Conservation (phyloP, 2,329 filamentous ascomycete genomes). For the Penicillium sp. region DNA sequence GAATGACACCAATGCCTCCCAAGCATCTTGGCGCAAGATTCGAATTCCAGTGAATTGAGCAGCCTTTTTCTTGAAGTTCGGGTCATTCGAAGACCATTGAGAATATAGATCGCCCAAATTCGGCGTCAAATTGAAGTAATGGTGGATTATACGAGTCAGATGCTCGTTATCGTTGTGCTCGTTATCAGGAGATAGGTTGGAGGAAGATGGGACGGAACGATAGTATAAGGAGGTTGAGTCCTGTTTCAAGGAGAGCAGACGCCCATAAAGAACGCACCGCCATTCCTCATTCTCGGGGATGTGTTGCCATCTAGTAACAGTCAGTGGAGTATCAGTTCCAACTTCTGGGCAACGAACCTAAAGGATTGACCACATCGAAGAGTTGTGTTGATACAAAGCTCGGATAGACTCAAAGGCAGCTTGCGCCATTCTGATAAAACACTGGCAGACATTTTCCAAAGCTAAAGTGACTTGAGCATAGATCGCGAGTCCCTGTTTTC, state of each 20-base stretch:
- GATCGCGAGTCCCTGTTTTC: neutral
- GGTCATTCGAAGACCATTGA: conserved; percentile 81
- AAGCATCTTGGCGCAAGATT: conserved; percentile 90
- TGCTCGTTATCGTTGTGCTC: conserved; percentile 56
- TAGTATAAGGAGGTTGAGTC: conserved; percentile 79
- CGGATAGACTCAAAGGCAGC: conserved; percentile 76
- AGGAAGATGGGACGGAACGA: conserved; percentile 47
- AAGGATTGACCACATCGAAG: conserved; percentile 95
- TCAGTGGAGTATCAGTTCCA: conserved; percentile 1
- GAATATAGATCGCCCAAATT: conserved; percentile 75
- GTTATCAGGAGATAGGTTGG: conserved; percentile 25
- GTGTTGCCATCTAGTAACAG: conserved; percentile 72
- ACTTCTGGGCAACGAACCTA: conserved; percentile 45
- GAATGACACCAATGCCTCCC: conserved; percentile 91
- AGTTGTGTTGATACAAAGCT: conserved; percentile 93
- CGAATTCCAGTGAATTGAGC: conserved; percentile 86
- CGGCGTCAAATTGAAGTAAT: conserved; percentile 86
- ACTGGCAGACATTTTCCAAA: conserved; percentile 18
- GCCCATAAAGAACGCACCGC: conserved; percentile 84
- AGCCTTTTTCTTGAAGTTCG: conserved; percentile 86
- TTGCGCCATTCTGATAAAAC: conserved; percentile 79
- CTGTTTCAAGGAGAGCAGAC: conserved; percentile 82
- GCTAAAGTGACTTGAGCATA: neutral
- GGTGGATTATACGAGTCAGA: conserved; percentile 70
- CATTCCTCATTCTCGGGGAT: conserved; percentile 73